Evolutionary conservation across 2,329 filamentous ascomycete species (phyloP), one percentile per base, ranked within the genome.

Genomic region (Cercospora canescens): DNA sequence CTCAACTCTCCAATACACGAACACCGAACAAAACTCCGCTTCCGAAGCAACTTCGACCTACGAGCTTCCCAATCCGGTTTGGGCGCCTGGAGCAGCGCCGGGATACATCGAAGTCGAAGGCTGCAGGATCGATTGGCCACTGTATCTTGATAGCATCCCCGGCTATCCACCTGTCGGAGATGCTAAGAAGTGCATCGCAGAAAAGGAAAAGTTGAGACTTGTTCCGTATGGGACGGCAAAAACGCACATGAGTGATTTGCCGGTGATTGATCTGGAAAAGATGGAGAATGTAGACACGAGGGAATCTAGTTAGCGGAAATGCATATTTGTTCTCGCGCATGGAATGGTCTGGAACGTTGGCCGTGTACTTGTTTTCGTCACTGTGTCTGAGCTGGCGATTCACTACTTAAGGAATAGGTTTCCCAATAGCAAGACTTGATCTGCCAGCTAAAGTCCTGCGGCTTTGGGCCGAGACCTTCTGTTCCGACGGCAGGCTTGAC

Each of bases 181-280:
- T 16, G 65, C 64, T 62, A 71, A 72, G 66, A 72, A 69, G 56
- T 79, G 76, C 67, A 54, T 73, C 32, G 72, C 70, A 2, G 67
- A 65, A 8, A 62, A 56, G 37, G 62, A 60, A 18, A 67, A 71
- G 61, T 72, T 76, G 32, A 74, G 70, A 68, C 64, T 81, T 56
- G 75, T 76, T 63, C 78, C 79, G 14, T 77, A 76, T 69, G 79
- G 74, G 8, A 72, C 71, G 58, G 74, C 77, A 65, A 79, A 79
- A 73, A 60, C 78, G 56, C 73, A 77, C 70, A 74, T 80, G 72
- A 73, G 72, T 28, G 77, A 79, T 67, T 69, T 81, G 63, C 76
- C 78, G n/a, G 71, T 72, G 1, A 67, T 75, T 59, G 54, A 45
- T 55, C 16, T 64, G 32, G 28, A 16, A 16, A 4, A 34, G 3